Conservation (phyloP, 192 early-diverging fungal species). For the Thamnidium elegans region DNA sequence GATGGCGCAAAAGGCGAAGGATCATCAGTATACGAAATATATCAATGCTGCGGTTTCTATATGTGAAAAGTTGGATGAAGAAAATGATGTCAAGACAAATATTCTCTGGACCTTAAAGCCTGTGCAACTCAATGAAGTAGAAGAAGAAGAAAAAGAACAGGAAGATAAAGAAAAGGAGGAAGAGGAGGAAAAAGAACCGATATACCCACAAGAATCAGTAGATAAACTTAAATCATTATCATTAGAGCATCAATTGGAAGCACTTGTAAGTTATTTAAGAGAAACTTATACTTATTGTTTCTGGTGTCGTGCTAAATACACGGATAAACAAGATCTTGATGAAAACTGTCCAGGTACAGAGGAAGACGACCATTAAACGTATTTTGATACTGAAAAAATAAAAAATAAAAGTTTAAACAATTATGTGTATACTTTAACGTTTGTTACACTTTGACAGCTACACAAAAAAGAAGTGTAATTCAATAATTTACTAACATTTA, state of each 20-base stretch:
- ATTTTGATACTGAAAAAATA: no score
- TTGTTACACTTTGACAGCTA: no score
- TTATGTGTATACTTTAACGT: no score
- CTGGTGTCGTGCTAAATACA: constrained; percentile 62
- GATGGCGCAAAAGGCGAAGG: constrained; percentile 32
- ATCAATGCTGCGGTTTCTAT: constrained; percentile 37
- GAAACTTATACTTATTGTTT: constrained; percentile 58
- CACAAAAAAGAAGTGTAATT: no score
- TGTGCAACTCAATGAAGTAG: background rate
- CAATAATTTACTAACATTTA: no score
- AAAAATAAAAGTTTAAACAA: no score
- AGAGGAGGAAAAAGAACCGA: constrained; percentile 14
- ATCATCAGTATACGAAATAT: constrained; percentile 33
- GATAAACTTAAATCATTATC: constrained; percentile 6
- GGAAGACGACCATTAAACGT: constrained; percentile 55
- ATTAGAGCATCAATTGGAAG: constrained; percentile 46
- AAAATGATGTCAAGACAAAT: constrained; percentile 12
- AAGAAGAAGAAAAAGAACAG: constrained; percentile 18
- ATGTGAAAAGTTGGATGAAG: constrained; percentile 42
- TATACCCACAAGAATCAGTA: background rate
- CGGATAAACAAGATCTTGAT: constrained; percentile 48
- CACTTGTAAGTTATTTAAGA: constrained; percentile 52
- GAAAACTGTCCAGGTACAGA: constrained; percentile 58
- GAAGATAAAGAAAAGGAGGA: constrained; percentile 34
- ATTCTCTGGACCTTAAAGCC: constrained; percentile 16